Evolutionary conservation across 495 filamentous ascomycete species (phyloP), one percentile per base, ranked within the genome.

Genomic region (Delitschia confertaspora): DNA sequence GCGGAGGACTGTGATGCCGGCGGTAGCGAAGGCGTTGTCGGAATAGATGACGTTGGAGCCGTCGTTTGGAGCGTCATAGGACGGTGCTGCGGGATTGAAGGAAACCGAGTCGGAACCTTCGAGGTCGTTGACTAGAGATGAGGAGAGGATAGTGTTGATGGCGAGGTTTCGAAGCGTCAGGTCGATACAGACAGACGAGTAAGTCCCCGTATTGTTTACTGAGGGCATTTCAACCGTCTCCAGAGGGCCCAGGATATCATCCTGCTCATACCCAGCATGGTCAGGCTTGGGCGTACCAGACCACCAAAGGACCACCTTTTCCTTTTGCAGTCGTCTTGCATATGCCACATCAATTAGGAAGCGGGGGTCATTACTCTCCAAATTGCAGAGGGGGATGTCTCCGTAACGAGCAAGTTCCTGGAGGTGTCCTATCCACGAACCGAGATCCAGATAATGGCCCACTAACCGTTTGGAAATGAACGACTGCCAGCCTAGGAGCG

Each of bases 231-330:
- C 78, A 17, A 96, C 84, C n/a, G 71, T 82, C 51, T 99, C 91
- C 32, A 96, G 71, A 1, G 82, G 72, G 2, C 83, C 82, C 0
- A 82, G 65, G 29, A 95, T 78, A 60, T 96, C 87, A 61, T 99
- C 91, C 52, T 82, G 84, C 61, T 99, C 91, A 60, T 94, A 85
- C 6, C 89, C 91, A 38, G 89, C 91, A 67, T 99, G 91, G 55
- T 99, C 91, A 19, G 93, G 91, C 39, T 76, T 75, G 4, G 91
- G 76, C 20, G 77, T 80, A 9, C 71, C 70, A 23, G 88, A 95
- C 91, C 91, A 99, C 91, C 91, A 99, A n/a, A 99, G 71, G 11
- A 99, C 82, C 4, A 99, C 85, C 48, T 88, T 88, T 56, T 88
- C 93, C 53, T 83, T 79, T 56, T 91, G 87, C 38, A 99, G 67